Conservation (phyloP, 441 rosid species). For the Gossypium laxum region DNA sequence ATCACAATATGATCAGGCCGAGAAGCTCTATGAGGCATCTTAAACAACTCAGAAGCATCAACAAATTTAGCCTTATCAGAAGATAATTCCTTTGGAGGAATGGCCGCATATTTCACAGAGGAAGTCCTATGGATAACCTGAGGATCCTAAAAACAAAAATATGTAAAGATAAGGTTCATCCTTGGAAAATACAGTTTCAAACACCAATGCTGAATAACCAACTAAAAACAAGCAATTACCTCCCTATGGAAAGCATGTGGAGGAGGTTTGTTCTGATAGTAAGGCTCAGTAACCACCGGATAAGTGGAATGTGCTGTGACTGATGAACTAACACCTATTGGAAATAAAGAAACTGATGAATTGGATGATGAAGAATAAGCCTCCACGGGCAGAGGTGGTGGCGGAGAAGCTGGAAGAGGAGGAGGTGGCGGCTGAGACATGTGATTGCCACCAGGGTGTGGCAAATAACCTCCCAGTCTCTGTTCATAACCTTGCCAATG, state of each 20-base stretch:
- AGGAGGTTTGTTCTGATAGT: constrained; percentile 22
- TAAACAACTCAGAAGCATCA: constrained; percentile 60
- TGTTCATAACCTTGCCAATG: constrained; percentile 14
- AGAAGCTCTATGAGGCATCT: constrained; percentile 47
- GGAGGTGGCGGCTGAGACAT: constrained; percentile 32
- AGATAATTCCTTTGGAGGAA: constrained; percentile 29
- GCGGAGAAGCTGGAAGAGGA: constrained; percentile 62
- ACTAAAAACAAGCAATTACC: constrained; percentile 25
- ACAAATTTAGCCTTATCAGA: constrained; percentile 43
- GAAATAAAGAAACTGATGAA: constrained; percentile 38
- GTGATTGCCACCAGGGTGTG: constrained; percentile 17
- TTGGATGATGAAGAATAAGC: constrained; percentile 23
- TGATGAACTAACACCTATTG: constrained; percentile 31
- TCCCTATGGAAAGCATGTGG: constrained; percentile 27
- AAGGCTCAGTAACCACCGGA: constrained; percentile 19
- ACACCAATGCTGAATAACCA: neutral
- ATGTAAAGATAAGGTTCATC: neutral
- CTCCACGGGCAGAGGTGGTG: constrained; percentile 51
- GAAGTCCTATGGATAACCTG: constrained; percentile 23
- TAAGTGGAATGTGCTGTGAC: constrained; percentile 16
- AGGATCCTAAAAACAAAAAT: constrained; percentile 24
- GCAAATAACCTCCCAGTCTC: neutral
- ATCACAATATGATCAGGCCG: constrained; percentile 77
- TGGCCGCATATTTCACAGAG: constrained; percentile 22
- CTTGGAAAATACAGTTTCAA: neutral